These are phyloP conservation scores for Plasmodium falciparum DNA, from an alignment of 169 alveolate genomes.

Conservation along the genomic window DNA sequence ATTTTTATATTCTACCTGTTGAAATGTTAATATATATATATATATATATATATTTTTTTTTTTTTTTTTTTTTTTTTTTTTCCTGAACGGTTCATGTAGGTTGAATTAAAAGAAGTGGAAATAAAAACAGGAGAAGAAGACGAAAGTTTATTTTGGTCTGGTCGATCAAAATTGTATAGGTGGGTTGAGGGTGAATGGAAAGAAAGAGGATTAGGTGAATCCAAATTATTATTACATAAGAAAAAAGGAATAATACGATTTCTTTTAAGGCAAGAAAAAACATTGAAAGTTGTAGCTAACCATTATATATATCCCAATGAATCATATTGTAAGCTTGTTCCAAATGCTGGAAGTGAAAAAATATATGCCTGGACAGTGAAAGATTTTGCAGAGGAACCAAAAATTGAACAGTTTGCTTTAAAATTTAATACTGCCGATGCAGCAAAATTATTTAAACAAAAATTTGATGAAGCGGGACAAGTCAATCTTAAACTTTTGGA, in stretches of 20 bases:
- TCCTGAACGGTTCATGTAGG: slow-evolving; percentile 78
- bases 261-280: slow-evolving; percentile 96
- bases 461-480: slow-evolving; percentile 93
- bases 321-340: slow-evolving; percentile 93
- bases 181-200: slow-evolving; percentile 96
- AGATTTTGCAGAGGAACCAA: slow-evolving; percentile 96
- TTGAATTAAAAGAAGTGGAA: slow-evolving; percentile 94
- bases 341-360: slow-evolving; percentile 97
- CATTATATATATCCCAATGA: slow-evolving; percentile 89
- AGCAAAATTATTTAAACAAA: slow-evolving; percentile 90
- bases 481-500: slow-evolving; percentile 87
- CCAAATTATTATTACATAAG: slow-evolving; percentile 95
- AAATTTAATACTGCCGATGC: slow-evolving; percentile 93
- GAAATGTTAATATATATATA: not conserved
- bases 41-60: not conserved
- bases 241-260: slow-evolving; percentile 93
- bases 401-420: slow-evolving; percentile 95
- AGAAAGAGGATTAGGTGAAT: slow-evolving; percentile 98
- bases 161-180: slow-evolving; percentile 95
- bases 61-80: slow-evolving; percentile 8
- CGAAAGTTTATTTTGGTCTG: slow-evolving; percentile 95
- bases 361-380: slow-evolving; percentile 97
- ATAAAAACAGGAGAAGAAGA: slow-evolving; percentile 97
- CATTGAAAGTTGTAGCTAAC: slow-evolving; percentile 96
- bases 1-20: not conserved